Percentiles rank a stretch among this genome's conserved stretches.
Evolutionary conservation across 2,329 filamentous ascomycete species (phyloP).

Genomic region (Alternaria tenuissima): DNA sequence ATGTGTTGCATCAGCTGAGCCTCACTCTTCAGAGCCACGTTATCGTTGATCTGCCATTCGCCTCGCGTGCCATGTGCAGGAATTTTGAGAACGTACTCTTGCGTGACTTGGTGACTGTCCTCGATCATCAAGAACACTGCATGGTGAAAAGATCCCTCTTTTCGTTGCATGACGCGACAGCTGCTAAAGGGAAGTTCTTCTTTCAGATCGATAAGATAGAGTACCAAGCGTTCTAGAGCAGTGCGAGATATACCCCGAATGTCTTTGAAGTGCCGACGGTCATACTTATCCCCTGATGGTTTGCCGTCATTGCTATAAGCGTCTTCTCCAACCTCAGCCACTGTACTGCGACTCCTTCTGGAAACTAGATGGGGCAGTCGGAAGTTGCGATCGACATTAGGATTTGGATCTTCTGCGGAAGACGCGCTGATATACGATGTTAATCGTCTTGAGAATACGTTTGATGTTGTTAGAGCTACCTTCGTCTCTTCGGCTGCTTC

Average conservation of each 20-base stretch:
- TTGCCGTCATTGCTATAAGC: neutral
- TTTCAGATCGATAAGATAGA: neutral
- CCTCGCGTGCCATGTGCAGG: conserved; percentile 4
- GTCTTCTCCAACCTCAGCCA: neutral
- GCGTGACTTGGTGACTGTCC: neutral
- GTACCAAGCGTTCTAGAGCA: neutral
- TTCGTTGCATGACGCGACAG: conserved; percentile 4
- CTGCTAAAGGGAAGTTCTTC: neutral
- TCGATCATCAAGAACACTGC: conserved; percentile 12
- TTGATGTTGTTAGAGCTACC: neutral
- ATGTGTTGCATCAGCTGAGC: conserved; percentile 21
- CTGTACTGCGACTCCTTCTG: neutral
- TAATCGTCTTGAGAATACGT: neutral
- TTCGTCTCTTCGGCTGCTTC: neutral
- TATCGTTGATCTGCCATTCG: conserved; percentile 15
- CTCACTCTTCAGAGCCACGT: conserved; percentile 15
- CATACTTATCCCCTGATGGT: neutral
- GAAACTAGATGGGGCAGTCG: neutral
- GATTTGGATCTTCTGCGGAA: neutral
- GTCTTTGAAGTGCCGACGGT: conserved; percentile 6
- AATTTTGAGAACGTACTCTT: conserved; percentile 9
- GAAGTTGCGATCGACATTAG: neutral
- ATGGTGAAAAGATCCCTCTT: conserved; percentile 19
- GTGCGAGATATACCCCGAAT: conserved; percentile 6
- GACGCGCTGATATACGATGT: neutral